These are phyloP conservation scores for Quercus agrifolia DNA, from an alignment of 306 rosid species.

Conservation along the genomic window DNA sequence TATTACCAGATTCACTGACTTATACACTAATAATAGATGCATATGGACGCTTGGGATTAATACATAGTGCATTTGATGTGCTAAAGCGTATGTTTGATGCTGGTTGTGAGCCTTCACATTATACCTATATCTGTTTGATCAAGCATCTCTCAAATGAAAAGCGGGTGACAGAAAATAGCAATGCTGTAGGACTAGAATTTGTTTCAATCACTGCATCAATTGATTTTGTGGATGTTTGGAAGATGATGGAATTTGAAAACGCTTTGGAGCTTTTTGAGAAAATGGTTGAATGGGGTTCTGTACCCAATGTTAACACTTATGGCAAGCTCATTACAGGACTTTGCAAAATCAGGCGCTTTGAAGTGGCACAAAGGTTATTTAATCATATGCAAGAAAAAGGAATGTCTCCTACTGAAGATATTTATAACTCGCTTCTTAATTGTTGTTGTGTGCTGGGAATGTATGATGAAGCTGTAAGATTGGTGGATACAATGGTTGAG, in stretches of 20 bases:
- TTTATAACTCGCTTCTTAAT: conserved; percentile 55
- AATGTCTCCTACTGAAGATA: conserved; percentile 49
- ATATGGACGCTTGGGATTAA: conserved; percentile 57
- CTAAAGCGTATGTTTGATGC: conserved; percentile 59
- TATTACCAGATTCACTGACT: conserved; percentile 53
- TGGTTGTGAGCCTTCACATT: conserved; percentile 65
- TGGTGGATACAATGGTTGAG: conserved; percentile 62
- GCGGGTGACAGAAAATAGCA: conserved; percentile 16
- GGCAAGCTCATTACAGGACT: conserved; percentile 65
- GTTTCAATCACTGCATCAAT: conserved; percentile 24
- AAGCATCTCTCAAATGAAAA: conserved; percentile 53
- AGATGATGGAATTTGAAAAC: conserved; percentile 50
- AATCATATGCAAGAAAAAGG: conserved; percentile 55
- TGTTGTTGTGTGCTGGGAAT: conserved; percentile 55
- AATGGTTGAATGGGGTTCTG: conserved; percentile 61
- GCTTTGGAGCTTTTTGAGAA: conserved; percentile 49
- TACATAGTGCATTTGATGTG: conserved; percentile 62
- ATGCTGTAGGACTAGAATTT: conserved; percentile 23
- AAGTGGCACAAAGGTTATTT: conserved; percentile 45
- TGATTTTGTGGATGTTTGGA: conserved; percentile 53
- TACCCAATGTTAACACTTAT: conserved; percentile 60
- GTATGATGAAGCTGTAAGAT: conserved; percentile 51
- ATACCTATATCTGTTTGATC: conserved; percentile 53
- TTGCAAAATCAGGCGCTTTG: conserved; percentile 53
- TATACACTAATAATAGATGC: conserved; percentile 55